These are phyloP conservation scores for Jatropha curcas DNA, from an alignment of 345 rosid species.

Conservation along the genomic window DNA sequence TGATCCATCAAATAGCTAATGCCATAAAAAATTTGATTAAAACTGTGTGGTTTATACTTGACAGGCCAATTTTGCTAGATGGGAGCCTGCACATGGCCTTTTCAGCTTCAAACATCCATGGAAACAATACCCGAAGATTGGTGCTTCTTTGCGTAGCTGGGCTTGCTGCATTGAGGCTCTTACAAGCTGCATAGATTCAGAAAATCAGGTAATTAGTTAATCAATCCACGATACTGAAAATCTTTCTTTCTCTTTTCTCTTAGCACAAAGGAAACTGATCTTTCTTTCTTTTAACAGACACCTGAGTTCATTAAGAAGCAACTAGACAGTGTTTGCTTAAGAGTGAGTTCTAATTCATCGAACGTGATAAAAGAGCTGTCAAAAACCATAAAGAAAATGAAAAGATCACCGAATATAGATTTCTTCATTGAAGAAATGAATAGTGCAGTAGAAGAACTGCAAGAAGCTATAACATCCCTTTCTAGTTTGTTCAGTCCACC, in stretches of 20 bases:
- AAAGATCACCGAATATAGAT: conserved; percentile 30
- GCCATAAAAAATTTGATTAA: neutral
- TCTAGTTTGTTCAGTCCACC: conserved; percentile 15
- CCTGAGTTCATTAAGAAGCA: conserved; percentile 41
- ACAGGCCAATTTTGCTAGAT: conserved; percentile 48
- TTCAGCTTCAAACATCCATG: conserved; percentile 57
- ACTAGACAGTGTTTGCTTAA: conserved; percentile 31
- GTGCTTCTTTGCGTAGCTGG: conserved; percentile 39
- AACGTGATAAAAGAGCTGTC: conserved; percentile 36
- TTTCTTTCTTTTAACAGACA: conserved; percentile 27
- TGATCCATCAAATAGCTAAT: neutral
- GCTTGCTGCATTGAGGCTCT: conserved; percentile 50
- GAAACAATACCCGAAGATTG: conserved; percentile 50
- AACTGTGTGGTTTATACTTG: neutral
- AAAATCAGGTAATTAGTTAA: conserved; percentile 38
- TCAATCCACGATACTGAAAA: neutral
- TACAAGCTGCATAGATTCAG: conserved; percentile 35
- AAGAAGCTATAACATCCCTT: conserved; percentile 30
- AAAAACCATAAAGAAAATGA: conserved; percentile 35
- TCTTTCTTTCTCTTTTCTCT: no score
- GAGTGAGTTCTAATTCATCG: conserved; percentile 38
- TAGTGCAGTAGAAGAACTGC: conserved; percentile 34
- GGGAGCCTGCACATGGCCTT: conserved; percentile 58
- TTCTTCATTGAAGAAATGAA: conserved; percentile 40
- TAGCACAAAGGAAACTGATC: no score